These are phyloP conservation scores for Amanita thiersii DNA, from an alignment of 768 basidiomycete species.

Conservation along the genomic window DNA sequence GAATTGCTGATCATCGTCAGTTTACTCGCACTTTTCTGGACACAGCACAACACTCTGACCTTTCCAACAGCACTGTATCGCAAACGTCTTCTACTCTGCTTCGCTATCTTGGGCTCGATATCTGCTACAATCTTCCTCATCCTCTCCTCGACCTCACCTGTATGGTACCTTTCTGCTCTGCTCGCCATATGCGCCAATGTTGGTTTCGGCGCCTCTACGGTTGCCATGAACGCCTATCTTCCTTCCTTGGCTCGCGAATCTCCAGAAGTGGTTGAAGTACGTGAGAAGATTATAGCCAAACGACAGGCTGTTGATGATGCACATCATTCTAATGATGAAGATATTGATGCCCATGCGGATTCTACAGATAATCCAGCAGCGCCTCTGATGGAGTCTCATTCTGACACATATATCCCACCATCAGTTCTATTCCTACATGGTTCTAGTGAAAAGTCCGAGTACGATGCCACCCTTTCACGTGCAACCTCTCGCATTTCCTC, in stretches of 20 bases:
- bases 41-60: constrained; percentile 7
- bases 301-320: background rate
- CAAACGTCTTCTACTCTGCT: constrained; percentile 68
- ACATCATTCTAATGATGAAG: constrained; percentile 9
- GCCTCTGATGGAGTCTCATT: constrained; percentile 27
- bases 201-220: constrained; percentile 77
- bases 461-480: constrained; percentile 53
- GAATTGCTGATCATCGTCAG: constrained; percentile 85
- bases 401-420: constrained; percentile 6
- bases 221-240: constrained; percentile 88
- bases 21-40: constrained; percentile 11
- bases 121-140: constrained; percentile 65
- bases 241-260: constrained; percentile 63
- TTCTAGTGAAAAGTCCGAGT: constrained; percentile 26
- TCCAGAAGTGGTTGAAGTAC: constrained; percentile 43
- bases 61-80: constrained; percentile 46
- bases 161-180: constrained; percentile 64
- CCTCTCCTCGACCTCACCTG: constrained; percentile 58
- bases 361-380: constrained; percentile 21
- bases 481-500: constrained; percentile 81
- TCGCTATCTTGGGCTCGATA: constrained; percentile 65
- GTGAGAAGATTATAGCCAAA: constrained; percentile 20
- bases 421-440: constrained; percentile 7
- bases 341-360: constrained; percentile 16
- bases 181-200: constrained; percentile 78